Evolutionary conservation across 2,329 filamentous ascomycete genomes (phyloP).

Genomic region (Pleurostoma richardsiae): DNA sequence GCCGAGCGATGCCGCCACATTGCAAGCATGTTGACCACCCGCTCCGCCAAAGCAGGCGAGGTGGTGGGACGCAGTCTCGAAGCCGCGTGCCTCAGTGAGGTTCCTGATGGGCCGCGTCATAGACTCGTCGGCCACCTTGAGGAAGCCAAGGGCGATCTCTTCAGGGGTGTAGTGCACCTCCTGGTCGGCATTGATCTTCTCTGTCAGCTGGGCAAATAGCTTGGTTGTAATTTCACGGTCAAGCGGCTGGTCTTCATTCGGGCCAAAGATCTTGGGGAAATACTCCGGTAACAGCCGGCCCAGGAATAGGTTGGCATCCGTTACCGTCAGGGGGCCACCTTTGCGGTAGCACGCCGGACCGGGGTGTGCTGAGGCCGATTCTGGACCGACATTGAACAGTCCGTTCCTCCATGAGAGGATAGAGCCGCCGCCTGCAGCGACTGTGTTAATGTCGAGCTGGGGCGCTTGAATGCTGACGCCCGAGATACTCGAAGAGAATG

Average conservation of each 20-base stretch:
- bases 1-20: constrained; percentile 1
- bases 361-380: neutral
- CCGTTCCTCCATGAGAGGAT: constrained; percentile 5
- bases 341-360: constrained; percentile 5
- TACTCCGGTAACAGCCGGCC: constrained; percentile 4
- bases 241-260: constrained; percentile 3
- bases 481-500: constrained; percentile 4
- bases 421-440: constrained; percentile 4
- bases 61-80: constrained; percentile 52
- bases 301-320: constrained; percentile 4
- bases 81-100: constrained; percentile 2
- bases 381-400: constrained; percentile 4
- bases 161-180: neutral
- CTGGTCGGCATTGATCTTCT: constrained; percentile 3
- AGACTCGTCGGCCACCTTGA: constrained; percentile 3
- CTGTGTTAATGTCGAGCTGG: constrained; percentile 6
- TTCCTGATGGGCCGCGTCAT: constrained; percentile 4
- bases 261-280: constrained; percentile 4
- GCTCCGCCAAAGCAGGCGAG: constrained; percentile 44
- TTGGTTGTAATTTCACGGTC: constrained; percentile 1
- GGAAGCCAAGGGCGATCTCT: constrained; percentile 4
- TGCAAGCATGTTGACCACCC: constrained; percentile 5
- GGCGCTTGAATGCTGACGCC: constrained; percentile 4
- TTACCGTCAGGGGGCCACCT: constrained; percentile 5
- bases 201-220: constrained; percentile 1